phyloP scores from a whole-genome alignment of 495 filamentous ascomycete genomes.

The Astrothelium subdiscretum region DNA sequence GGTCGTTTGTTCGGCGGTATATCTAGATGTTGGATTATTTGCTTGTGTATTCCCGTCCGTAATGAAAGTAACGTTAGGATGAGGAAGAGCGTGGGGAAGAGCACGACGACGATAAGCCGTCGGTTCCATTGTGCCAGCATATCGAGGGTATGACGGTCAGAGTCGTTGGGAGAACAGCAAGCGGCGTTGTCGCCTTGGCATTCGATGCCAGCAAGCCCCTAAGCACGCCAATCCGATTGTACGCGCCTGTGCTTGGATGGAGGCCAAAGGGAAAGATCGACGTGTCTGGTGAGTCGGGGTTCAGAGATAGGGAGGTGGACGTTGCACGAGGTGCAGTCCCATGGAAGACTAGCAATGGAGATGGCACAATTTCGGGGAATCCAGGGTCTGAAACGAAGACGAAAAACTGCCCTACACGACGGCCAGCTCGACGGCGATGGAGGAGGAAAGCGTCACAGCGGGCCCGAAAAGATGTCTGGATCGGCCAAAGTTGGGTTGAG shows the following conservation, averaged over 20 bases:
- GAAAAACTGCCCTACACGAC: neutral
- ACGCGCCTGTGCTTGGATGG: neutral
- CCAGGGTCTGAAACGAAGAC: neutral
- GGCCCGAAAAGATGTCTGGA: neutral
- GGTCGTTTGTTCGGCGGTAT: neutral
- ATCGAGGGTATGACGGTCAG: neutral
- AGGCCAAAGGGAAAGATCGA: neutral
- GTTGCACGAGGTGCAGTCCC: neutral
- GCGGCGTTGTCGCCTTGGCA: neutral
- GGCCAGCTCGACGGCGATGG: neutral
- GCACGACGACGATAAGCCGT: neutral
- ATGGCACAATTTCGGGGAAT: neutral
- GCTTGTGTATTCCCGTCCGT: neutral
- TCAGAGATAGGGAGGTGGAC: neutral
- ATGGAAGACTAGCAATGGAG: neutral
- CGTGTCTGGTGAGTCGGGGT: neutral
- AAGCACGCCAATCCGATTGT: neutral
- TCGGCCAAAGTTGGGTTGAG: neutral
- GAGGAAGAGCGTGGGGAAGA: neutral
- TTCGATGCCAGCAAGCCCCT: neutral
- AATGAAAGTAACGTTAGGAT: neutral
- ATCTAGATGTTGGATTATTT: neutral
- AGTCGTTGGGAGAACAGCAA: neutral
- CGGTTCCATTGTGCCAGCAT: conserved; percentile 1
- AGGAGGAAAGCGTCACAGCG: neutral